These are phyloP conservation scores for Aspergillus ibericus DNA, from an alignment of 2,329 filamentous ascomycete genomes.

Conservation along the genomic window DNA sequence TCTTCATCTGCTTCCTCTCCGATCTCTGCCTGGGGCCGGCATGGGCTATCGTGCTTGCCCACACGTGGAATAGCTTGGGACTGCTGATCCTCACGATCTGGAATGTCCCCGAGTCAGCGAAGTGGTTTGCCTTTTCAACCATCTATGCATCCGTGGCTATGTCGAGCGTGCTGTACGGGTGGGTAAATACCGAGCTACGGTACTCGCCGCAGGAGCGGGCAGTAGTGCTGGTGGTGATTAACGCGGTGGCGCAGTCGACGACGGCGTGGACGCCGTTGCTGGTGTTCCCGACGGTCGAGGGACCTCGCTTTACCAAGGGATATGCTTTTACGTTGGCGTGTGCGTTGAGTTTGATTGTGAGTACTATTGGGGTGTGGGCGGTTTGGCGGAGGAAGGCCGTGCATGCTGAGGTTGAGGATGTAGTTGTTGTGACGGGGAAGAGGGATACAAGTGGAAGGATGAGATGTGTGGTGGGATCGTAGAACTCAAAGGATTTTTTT, in stretches of 20 bases:
- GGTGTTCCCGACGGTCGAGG: conserved; percentile 51
- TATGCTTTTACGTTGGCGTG: conserved; percentile 45
- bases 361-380: too few species aligned
- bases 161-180: conserved; percentile 58
- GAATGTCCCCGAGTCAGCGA: conserved; percentile 56
- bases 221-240: conserved; percentile 54
- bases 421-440: too few species aligned
- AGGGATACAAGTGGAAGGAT: too few species aligned
- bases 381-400: too few species aligned
- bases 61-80: conserved; percentile 54
- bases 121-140: conserved; percentile 56
- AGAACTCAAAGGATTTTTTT: too few species aligned
- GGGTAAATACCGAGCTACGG: conserved; percentile 54
- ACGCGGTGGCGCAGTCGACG: conserved; percentile 54
- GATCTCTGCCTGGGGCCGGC: conserved; percentile 55
- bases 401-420: too few species aligned
- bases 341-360: conserved; percentile 38
- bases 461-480: too few species aligned
- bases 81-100: conserved; percentile 57
- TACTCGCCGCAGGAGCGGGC: conserved; percentile 45
- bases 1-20: conserved; percentile 56
- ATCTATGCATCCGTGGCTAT: conserved; percentile 53
- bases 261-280: conserved; percentile 59
- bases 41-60: conserved; percentile 56
- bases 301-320: conserved; percentile 45